Evolutionary conservation across 1,284 basidiomycete species (phyloP), one percentile per base, ranked within the genome.

Genomic region (Omphalotus olearius): DNA sequence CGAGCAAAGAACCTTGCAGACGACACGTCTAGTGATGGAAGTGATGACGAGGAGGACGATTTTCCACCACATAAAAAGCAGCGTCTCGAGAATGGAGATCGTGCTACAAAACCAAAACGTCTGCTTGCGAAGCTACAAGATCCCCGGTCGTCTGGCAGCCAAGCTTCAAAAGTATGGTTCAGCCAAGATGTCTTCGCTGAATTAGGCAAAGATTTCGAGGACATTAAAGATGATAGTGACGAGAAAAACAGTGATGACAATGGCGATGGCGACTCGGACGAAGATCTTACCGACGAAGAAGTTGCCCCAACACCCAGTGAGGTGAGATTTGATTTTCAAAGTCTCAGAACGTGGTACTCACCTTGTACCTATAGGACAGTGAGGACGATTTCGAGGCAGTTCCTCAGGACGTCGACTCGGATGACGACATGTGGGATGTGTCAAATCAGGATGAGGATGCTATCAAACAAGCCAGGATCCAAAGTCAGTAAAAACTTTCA

Each of bases 101-200:
- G 59, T 17, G 51, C 58, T 38, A 64, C 62, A 45, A 62, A 60
- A 20, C 61, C 66, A 26, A 76, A 72, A 65, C 56, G 74, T 30
- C 66, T 79, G 26, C 64, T 73, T 17, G 69, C 73, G 9, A 64
- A 69, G 40, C 63, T 74, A n/a, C 69, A 72, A 65, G 64, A 66
- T 53, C 53, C 59, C 2, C 52, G 64, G 54, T 57, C 66, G 1
- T 61, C 69, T n/a, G 59, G 68, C 9, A 83, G 74, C 57, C 73
- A 75, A 41, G 74, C 76, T 35, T 71, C 85, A 0, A 72, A 80
- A 58, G 61, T 98, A 17, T 99, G 97, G 97, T 99, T 99, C 69
- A 90, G 93, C 62, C 97, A 98, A 68, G 88, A 90, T 47, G 70
- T 98, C 45, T 99, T 99, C 75, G 80, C 85, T 54, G 88, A 79